Evolutionary conservation across 75 land plant genomes (phyloP).

Genomic region (Selaginella tamariscina): DNA sequence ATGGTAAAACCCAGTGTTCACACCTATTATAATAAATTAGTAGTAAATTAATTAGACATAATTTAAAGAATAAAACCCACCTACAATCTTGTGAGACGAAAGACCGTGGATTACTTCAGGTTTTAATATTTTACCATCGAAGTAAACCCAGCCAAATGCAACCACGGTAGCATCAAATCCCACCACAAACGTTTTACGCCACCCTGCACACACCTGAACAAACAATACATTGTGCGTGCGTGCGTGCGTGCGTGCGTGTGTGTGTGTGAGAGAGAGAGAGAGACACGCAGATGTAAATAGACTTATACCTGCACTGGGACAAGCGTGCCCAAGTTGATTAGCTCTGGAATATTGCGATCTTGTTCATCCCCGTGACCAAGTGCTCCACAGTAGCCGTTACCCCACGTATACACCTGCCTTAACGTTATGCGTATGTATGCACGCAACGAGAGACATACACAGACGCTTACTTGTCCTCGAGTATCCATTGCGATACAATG

Average conservation of each 20-base stretch:
- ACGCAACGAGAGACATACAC: not conserved
- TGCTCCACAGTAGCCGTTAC: conserved; percentile 96
- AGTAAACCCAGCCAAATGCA: conserved; percentile 87
- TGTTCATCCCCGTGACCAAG: conserved; percentile 80
- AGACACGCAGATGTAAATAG: not conserved
- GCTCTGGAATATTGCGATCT: conserved; percentile 54
- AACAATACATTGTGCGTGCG: not conserved
- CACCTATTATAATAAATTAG: too few relatives aligned
- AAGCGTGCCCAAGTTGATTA: conserved; percentile 36
- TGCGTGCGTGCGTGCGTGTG: not conserved
- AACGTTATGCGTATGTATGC: not conserved
- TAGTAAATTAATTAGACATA: too few relatives aligned
- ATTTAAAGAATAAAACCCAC: too few relatives aligned
- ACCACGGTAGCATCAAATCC: conserved; percentile 50
- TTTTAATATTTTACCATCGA: conserved; percentile 61
- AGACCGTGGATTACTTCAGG: conserved; percentile 46
- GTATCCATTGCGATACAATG: conserved; percentile 87
- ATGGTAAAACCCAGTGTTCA: conserved; percentile 77
- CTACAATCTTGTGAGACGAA: conserved; percentile 41
- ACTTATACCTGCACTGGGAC: conserved; percentile 67
- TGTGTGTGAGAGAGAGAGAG: not conserved
- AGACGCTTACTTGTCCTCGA: conserved; percentile 45
- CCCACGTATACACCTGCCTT: conserved; percentile 88
- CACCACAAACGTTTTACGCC: conserved; percentile 74
- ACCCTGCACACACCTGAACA: conserved; percentile 74